These are phyloP conservation scores for Termitomyces sp. DNA, from an alignment of 768 basidiomycete species.

Conservation along the genomic window DNA sequence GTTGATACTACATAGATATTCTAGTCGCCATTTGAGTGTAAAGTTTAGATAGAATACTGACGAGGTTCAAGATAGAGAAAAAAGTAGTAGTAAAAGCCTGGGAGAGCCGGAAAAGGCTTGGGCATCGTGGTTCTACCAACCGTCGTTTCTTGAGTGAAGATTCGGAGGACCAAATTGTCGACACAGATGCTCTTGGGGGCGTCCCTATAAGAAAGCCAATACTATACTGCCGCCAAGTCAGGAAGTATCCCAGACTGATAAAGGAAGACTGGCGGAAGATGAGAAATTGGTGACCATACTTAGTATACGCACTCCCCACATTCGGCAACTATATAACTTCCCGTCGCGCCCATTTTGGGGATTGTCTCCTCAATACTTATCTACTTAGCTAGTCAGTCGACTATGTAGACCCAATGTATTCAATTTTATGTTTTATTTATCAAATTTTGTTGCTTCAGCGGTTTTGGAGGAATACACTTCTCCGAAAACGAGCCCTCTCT, in stretches of 20 bases:
- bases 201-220: background rate
- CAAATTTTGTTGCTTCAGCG: too few species aligned
- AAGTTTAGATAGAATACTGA: conserved; percentile 23
- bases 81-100: conserved; percentile 58
- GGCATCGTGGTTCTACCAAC: conserved; percentile 6
- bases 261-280: background rate
- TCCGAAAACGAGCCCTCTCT: too few species aligned
- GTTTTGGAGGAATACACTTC: too few species aligned
- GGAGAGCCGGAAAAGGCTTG: conserved; percentile 49
- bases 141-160: too few species aligned
- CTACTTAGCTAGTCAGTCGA: too few species aligned
- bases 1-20: conserved; percentile 29
- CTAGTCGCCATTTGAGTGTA: background rate
- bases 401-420: too few species aligned
- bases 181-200: background rate
- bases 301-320: too few species aligned
- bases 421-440: too few species aligned
- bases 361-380: too few species aligned
- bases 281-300: background rate
- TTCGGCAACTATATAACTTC: background rate
- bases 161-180: background rate
- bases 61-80: conserved; percentile 69
- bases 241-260: background rate
- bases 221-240: background rate
- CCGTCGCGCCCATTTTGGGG: background rate